Percentiles rank a stretch among this genome's conserved stretches.
These are phyloP conservation scores for Puccinia polysora DNA, from an alignment of 1,284 basidiomycete species.

Conservation along the genomic window DNA sequence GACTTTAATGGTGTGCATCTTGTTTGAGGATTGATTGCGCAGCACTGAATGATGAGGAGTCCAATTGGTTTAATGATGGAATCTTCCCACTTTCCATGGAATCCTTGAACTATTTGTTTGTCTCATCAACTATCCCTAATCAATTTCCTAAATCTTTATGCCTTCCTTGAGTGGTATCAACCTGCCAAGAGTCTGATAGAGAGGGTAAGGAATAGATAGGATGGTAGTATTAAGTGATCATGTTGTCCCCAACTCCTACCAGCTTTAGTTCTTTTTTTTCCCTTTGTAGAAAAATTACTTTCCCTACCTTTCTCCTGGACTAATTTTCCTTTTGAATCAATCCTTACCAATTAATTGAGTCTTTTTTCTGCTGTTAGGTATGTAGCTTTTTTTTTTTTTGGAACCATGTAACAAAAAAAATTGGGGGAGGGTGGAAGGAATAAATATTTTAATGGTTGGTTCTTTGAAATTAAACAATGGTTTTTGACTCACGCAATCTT, in stretches of 20 bases:
- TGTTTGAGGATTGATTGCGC: conserved; percentile 10
- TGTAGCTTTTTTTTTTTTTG: conserved; percentile 52
- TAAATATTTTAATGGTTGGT: neutral
- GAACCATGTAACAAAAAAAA: too few species aligned
- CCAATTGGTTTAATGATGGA: conserved; percentile 43
- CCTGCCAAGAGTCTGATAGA: conserved; percentile 58
- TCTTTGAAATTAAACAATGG: neutral
- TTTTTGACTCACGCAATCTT: conserved; percentile 52
- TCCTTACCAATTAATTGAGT: conserved; percentile 66
- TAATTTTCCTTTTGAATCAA: conserved; percentile 64
- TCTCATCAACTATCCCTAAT: conserved; percentile 50
- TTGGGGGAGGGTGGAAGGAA: neutral
- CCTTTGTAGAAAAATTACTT: too few species aligned
- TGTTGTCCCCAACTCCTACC: too few species aligned
- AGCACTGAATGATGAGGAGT: conserved; percentile 17
- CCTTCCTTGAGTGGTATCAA: conserved; percentile 52
- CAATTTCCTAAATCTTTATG: conserved; percentile 51
- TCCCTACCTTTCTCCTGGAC: conserved; percentile 60
- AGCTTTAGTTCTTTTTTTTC: too few species aligned
- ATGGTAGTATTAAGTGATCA: too few species aligned
- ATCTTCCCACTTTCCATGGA: conserved; percentile 42
- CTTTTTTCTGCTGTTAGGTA: conserved; percentile 67
- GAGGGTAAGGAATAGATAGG: neutral
- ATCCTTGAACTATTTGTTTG: conserved; percentile 45
- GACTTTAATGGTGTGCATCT: conserved; percentile 30